phyloP scores from a whole-genome alignment of 2,329 filamentous ascomycete species.

The Bretziella fagacearum region DNA sequence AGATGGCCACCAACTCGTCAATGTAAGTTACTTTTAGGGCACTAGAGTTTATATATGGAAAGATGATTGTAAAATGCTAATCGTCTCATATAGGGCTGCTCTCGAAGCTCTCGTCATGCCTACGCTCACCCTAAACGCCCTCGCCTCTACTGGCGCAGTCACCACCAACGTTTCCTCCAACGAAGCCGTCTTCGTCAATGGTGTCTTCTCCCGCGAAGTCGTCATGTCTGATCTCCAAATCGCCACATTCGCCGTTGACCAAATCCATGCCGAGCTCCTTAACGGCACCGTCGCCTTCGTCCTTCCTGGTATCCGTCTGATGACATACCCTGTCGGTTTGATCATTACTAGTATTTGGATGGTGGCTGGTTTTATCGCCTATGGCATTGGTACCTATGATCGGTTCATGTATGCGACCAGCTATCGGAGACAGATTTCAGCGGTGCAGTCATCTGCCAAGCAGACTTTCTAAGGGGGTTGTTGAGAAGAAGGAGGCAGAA shows the following conservation, averaged over 20 bases:
- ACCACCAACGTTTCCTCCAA: constrained; percentile 50
- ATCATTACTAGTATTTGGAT: constrained; percentile 49
- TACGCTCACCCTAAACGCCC: constrained; percentile 47
- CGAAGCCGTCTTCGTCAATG: constrained; percentile 54
- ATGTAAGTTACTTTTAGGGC: constrained; percentile 32
- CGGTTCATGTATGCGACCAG: constrained; percentile 49
- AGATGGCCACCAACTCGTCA: constrained; percentile 38
- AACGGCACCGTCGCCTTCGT: constrained; percentile 46
- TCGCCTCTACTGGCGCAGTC: constrained; percentile 34
- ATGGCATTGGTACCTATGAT: constrained; percentile 49
- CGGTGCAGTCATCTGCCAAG: neutral
- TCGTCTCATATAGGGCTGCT: constrained; percentile 27
- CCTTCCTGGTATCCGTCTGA: constrained; percentile 48
- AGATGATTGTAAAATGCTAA: constrained; percentile 3
- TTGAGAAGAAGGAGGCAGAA: neutral
- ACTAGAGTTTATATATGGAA: too few relatives aligned
- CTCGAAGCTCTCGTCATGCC: constrained; percentile 51
- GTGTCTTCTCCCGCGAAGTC: constrained; percentile 46
- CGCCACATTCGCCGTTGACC: constrained; percentile 34
- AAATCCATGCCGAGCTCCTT: constrained; percentile 27
- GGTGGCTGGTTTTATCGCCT: constrained; percentile 35
- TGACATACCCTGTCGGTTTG: constrained; percentile 55
- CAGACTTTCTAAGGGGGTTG: constrained; percentile 12
- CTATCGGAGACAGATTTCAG: constrained; percentile 24
- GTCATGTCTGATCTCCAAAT: constrained; percentile 33